Base-by-base conservation (phyloP, 371 early-diverging fungal species). In the Mortierella sp. region DNA sequence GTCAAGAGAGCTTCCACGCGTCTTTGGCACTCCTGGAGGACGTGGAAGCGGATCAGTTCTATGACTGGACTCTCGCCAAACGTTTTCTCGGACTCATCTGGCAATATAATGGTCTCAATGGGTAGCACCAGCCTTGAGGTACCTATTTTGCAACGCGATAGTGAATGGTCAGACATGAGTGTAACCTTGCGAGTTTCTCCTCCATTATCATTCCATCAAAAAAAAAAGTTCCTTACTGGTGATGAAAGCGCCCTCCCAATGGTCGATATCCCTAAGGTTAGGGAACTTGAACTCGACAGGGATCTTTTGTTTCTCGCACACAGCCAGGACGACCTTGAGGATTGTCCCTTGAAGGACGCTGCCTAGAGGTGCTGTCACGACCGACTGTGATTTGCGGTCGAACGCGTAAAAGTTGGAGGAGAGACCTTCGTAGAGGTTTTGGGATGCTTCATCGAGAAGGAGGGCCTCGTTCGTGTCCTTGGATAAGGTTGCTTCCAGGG, bases 341-440 rank as follows among this genome's bases (percentile, higher is more conserved):
- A 94, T 90, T 4, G 95, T 93, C 0, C 95, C 94, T 43, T 90
- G 74, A 27, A 94, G 79, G 11, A 94, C 90, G 72, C 88, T 90
- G 44, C 91, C 91, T 18, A 91, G 81, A 0, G 93, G 89, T 1
- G 94, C 94, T 16, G 93, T 92, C 35, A 90, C 48, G 32, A 93
- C 60, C 1, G 88, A 85, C 0, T 86, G 84, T 35, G 79, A 73
- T 21, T 46, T 27, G 55, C 70, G 71, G 38, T 84, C 78, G 3
- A 93, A 88, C 0, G 87, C 91, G 76, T 90, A 92, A 75, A 94
- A 92, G 74, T 94, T 94, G 71, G 93, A 93, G 0, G 92, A 88
- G 73, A 94, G 88, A 16, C 94, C 94, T 76, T 94, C 94, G 71
- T 92, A 93, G 6, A 94, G 27, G 24, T 89, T 86, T 0, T 89